These are phyloP conservation scores for Sugiyamaella grinbergsii DNA, from an alignment of 1,139 yeast species.

Conservation along the genomic window DNA sequence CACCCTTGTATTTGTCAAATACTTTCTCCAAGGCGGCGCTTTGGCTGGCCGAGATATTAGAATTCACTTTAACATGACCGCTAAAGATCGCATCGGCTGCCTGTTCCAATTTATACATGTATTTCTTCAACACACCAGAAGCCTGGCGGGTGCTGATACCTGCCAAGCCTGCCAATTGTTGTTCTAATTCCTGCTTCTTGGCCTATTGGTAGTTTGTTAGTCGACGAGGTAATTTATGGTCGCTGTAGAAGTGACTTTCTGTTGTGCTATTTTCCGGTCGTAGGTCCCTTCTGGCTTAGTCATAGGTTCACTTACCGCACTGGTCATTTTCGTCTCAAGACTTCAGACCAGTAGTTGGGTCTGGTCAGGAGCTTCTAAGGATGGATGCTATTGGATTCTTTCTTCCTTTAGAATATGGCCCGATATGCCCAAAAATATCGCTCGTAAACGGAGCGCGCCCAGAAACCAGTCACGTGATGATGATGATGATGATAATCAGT, in stretches of 20 bases:
- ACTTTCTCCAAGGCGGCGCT: slow-evolving; percentile 25
- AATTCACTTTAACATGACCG: slow-evolving; percentile 22
- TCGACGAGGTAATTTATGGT: neutral
- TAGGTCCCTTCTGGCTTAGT: no score
- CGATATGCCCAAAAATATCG: no score
- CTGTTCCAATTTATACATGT: slow-evolving; percentile 28
- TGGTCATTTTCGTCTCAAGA: no score
- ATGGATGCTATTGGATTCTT: no score
- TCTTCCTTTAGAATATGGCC: no score
- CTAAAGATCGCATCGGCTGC: slow-evolving; percentile 31
- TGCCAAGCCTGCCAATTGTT: slow-evolving; percentile 23
- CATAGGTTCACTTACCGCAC: slow-evolving; percentile 3
- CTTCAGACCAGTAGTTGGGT: no score
- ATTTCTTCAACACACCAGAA: slow-evolving; percentile 24
- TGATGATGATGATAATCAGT: no score
- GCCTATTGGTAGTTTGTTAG: slow-evolving; percentile 6
- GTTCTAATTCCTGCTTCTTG: slow-evolving; percentile 5
- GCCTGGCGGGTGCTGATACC: slow-evolving; percentile 28
- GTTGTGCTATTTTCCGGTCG: no score
- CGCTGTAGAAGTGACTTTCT: no score
- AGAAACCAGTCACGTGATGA: no score
- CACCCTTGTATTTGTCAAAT: slow-evolving; percentile 30
- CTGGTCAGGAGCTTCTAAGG: no score
- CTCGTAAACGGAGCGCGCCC: no score
- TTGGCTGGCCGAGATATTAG: slow-evolving; percentile 1